Evolutionary conservation across 139 green algal genomes (phyloP), one percentile per base, ranked within the genome.

Genomic region (Chlorokybus atmophyticus): DNA sequence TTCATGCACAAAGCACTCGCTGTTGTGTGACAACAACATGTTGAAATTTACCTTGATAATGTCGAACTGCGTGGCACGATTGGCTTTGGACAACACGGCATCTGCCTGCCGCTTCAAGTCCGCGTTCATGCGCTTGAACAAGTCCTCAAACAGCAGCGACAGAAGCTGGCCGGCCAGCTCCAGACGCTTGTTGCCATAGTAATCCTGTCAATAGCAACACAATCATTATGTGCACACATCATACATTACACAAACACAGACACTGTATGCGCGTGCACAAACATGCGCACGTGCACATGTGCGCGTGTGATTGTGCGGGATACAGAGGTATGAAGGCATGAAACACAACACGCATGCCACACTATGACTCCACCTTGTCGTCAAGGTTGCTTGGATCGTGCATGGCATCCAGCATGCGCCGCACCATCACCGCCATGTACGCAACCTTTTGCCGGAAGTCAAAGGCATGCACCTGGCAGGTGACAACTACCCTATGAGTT

Each of bases 171-270:
- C 91, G 35, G 91, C 84, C 57, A 98, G 79, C 75, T 99, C 92
- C 61, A 99, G 77, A 2, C 92, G 71, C 74, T 99, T 99, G 84
- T 98, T 98, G 59, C 91, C 92, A 54, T 96, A 96, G 77, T 98
- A 99, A 74, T 99, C 92, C 63, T 70, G 56, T 14, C 21, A 50
- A 19, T 19, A 17, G 35, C 35, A 14, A 44, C 35, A 44, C 10
- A 44, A 44, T n/a, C n/a, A n/a, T n/a, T n/a, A n/a, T n/a, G n/a
- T n/a, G n/a, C n/a, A n/a, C n/a, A n/a, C n/a, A n/a, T n/a, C n/a
- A n/a, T n/a, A n/a, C n/a, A n/a, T n/a, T n/a, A n/a, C n/a, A n/a
- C n/a, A n/a, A n/a, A n/a, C n/a, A n/a, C n/a, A n/a, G n/a, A n/a
- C n/a, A n/a, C n/a, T n/a, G n/a, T n/a, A n/a, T n/a, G n/a, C n/a